phyloP scores from a whole-genome alignment of 352 stramenopile species.

The Pythium aristosporum region DNA sequence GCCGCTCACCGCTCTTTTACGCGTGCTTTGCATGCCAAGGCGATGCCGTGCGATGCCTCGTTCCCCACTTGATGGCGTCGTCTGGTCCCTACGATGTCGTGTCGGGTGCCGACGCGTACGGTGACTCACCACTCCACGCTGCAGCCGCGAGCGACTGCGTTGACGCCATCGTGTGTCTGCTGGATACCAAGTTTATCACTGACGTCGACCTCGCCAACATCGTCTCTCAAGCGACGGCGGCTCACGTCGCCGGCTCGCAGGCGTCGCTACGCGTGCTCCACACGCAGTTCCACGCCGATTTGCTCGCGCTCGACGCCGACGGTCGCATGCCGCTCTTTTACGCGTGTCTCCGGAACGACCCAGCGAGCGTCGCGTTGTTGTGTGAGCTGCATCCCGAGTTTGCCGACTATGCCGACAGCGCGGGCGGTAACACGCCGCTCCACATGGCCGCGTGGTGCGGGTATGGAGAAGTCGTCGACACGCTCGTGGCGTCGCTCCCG shows the following conservation, averaged over 20 bases:
- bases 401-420: constrained; percentile 60
- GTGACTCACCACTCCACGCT: constrained; percentile 62
- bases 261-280: constrained; percentile 38
- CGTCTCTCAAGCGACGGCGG: constrained; percentile 32
- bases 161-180: constrained; percentile 34
- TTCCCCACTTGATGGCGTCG: constrained; percentile 19
- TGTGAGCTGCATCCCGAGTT: constrained; percentile 56
- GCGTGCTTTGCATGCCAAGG: constrained; percentile 61
- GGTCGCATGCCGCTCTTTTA: constrained; percentile 64
- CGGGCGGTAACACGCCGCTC: constrained; percentile 61
- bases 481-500: constrained; percentile 41
- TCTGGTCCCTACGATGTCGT: constrained; percentile 10
- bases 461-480: constrained; percentile 27
- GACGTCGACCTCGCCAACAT: constrained; percentile 45
- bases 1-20: constrained; percentile 70
- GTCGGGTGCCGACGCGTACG: constrained; percentile 40
- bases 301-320: constrained; percentile 51
- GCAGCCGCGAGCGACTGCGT: constrained; percentile 39
- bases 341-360: constrained; percentile 52
- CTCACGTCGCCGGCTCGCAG: constrained; percentile 45
- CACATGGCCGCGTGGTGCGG: constrained; percentile 58
- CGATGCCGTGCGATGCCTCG: constrained; percentile 43
- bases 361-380: constrained; percentile 51
- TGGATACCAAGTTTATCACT: constrained; percentile 39
- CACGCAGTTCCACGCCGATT: constrained; percentile 41